Conservation (phyloP, 1,284 basidiomycete species). For the Erythrobasidium hasegawianum region DNA sequence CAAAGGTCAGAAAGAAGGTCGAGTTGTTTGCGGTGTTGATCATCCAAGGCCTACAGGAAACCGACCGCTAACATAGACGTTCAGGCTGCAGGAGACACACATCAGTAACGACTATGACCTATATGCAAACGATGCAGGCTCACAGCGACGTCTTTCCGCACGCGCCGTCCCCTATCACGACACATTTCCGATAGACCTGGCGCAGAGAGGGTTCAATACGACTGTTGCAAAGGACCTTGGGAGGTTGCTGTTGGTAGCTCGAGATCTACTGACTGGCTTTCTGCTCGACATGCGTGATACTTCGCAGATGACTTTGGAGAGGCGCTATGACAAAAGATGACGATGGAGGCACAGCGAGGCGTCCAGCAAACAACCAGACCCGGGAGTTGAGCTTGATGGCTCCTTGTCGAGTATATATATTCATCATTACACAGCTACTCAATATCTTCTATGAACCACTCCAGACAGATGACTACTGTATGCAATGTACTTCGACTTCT, state of each 20-base stretch:
- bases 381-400: too few species aligned
- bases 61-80: slow-evolving; percentile 49
- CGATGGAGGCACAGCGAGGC: too few species aligned
- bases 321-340: too few species aligned
- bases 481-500: too few species aligned
- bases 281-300: not conserved
- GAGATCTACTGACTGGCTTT: slow-evolving; percentile 18
- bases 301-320: too few species aligned
- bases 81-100: slow-evolving; percentile 45
- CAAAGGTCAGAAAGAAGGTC: not conserved
- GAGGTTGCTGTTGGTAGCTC: not conserved
- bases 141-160: slow-evolving; percentile 60
- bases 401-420: too few species aligned
- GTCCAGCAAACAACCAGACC: too few species aligned
- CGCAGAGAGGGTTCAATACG: not conserved
- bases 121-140: slow-evolving; percentile 2
- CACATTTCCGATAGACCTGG: slow-evolving; percentile 59
- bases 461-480: too few species aligned
- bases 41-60: slow-evolving; percentile 47
- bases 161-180: slow-evolving; percentile 87
- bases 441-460: too few species aligned
- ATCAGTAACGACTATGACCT: slow-evolving; percentile 49
- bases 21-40: not conserved
- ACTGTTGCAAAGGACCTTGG: not conserved
- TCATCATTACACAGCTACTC: too few species aligned